Evolutionary conservation across 2,329 filamentous ascomycete genomes (phyloP), one percentile per base, ranked within the genome.

Genomic region (Periconia sp.): DNA sequence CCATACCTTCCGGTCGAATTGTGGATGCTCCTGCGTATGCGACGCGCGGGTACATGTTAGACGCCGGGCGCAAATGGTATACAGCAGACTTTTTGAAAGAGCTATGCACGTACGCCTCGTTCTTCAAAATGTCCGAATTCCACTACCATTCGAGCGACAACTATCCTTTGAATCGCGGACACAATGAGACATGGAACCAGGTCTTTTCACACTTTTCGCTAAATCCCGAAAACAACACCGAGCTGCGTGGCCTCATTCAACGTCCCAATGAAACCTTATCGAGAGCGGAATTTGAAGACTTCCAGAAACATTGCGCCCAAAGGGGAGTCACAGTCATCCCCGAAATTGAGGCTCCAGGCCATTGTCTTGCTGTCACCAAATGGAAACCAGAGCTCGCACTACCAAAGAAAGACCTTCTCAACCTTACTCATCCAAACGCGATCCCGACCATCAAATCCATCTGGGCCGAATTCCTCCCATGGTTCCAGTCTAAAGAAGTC

Each of bases 131-230:
- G 61, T 76, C 73, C 13, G 77, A 79, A 57, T 80, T 81, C 47
- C 79, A 81, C 52, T 79, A 79, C 56, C 79, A 81, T 57, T 74
- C 76, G 7, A 79, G 76, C 60, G 79, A 81, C 64, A 80, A 81
- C 55, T 79, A 78, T 54, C 77, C 77, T 0, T 58, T 81, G 41
- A 80, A 78, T 53, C 73, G 77, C 8, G 77, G 78, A 1, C 73
- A 64, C 45, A 80, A 80, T 47, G 73, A 75, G 41, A 77, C 77
- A 0, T 80, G 77, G 76, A 59, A 70, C 23, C 56, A 78, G 5
- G 75, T 81, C 8, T 81, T 79, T 56, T 76, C 76, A 0, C 75
- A 77, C 43, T 79, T 79, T 52, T 76, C 73, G 1, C 69, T 78
- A 0, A 71, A 65, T 6, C 73, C 76, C 0, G 71, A 76, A 54